Base-by-base conservation (phyloP, 441 rosid species). In the Daphne laureola region DNA sequence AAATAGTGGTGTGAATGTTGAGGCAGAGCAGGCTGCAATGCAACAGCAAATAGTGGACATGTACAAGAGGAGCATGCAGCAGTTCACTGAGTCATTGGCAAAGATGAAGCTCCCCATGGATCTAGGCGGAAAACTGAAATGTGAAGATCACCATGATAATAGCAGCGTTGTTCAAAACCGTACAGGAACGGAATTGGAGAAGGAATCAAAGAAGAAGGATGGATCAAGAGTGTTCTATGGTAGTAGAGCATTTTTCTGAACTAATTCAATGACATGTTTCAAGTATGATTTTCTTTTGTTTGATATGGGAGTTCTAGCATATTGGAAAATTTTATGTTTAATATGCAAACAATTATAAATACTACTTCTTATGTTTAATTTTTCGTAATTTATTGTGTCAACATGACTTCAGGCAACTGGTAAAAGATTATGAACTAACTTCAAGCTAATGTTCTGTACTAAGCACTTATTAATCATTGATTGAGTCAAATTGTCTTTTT, bases 31-130 rank as follows among this genome's bases (percentile, higher is more conserved):
- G 56, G 73, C 88, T 12, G 88, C 84, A 27, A 82, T 91, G 95
- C 96, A 91, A 73, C 80, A 85, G 67, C 86, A 85, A 54, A 91
- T 87, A 60, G 93, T 87, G 21, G 98, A 88, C 58, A 85, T 91
- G 90, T 91, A 91, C 75, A 91, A 82, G 96, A 91, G 81, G 58
- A 91, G 96, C 53, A 82, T 91, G 96, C 92, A 91, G 9, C 96
- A 87, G 47, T 91, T 87, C 17, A 85, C 93, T 0, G 96, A 90
- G 57, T 87, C 98, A 9, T 70, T 90, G 53, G 87, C 90, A 2
- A 80, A 87, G 40, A 91, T 91, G 96, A 88, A 92, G 75, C 94
- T 91, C 9, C 98, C 95, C 0, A 79, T 88, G 87, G 84, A 88
- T 69, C 75, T 85, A 8, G 83, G 81, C 70, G n/a, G n/a, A n/a